Conservation (phyloP, 208 protist genomes). For the Herpetomonas tarakana region DNA sequence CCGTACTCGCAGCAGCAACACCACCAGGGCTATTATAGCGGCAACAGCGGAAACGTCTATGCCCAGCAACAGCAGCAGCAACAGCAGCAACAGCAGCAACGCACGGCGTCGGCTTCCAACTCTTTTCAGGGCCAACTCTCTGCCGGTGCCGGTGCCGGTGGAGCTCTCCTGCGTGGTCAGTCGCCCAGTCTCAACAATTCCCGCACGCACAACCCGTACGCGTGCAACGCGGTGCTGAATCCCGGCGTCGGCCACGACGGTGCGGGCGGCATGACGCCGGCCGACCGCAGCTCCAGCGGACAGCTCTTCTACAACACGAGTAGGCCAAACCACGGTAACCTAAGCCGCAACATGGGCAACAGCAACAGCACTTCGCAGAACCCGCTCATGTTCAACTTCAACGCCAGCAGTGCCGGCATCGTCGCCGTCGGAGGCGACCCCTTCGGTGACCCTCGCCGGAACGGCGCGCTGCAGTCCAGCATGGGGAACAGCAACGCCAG, state of each 20-base stretch:
- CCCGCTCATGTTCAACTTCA: conserved; percentile 30
- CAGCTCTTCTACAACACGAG: conserved; percentile 5
- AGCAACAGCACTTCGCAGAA: conserved; percentile 42
- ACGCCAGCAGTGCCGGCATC: conserved; percentile 4
- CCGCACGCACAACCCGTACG: conserved; percentile 34
- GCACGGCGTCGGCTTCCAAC: background rate
- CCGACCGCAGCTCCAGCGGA: background rate
- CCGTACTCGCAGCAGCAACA: background rate
- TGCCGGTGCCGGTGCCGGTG: too few relatives aligned
- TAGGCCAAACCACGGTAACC: background rate
- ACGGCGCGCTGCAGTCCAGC: background rate
- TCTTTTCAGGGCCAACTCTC: background rate
- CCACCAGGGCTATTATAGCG: background rate
- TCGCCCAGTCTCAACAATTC: conserved; percentile 3
- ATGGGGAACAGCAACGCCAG: background rate
- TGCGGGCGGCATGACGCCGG: too few relatives aligned
- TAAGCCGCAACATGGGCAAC: background rate
- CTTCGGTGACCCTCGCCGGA: background rate
- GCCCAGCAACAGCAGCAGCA: conserved; percentile 1
- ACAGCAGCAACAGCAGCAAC: background rate
- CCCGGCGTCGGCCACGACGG: too few relatives aligned
- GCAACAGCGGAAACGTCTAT: background rate
- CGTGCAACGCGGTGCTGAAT: background rate
- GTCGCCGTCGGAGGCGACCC: background rate
- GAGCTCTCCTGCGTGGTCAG: background rate